phyloP scores from a whole-genome alignment of 345 rosid species.

The Populus alba region DNA sequence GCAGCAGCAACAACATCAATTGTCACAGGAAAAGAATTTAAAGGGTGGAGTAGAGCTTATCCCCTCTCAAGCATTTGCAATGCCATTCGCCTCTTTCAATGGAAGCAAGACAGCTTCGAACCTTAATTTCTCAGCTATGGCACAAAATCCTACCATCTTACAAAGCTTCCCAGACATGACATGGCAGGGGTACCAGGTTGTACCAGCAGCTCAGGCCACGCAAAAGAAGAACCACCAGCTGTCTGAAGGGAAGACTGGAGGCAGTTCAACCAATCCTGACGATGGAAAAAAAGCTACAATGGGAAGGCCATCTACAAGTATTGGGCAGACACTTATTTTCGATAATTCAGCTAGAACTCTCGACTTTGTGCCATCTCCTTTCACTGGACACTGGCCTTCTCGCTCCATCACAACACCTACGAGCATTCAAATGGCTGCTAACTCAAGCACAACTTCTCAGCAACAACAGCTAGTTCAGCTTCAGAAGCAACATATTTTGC shows the following conservation, averaged over 20 bases:
- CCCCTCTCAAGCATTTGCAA: conserved; percentile 36
- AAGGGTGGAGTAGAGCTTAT: conserved; percentile 36
- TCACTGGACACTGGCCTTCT: conserved; percentile 44
- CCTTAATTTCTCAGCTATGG: conserved; percentile 47
- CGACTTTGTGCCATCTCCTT: conserved; percentile 41
- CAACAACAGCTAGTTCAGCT: conserved; percentile 32
- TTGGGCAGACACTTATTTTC: conserved; percentile 46
- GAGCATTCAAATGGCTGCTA: background rate
- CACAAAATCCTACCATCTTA: conserved; percentile 28
- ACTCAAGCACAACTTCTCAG: conserved; percentile 19
- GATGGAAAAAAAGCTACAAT: conserved; percentile 33
- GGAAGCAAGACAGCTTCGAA: conserved; percentile 38
- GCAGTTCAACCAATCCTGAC: conserved; percentile 27
- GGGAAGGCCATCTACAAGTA: conserved; percentile 32
- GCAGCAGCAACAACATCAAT: conserved; percentile 15
- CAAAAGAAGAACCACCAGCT: conserved; percentile 41
- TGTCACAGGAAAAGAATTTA: conserved; percentile 22
- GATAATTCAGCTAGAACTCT: conserved; percentile 50
- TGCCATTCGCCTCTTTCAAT: conserved; percentile 45
- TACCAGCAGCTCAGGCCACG: conserved; percentile 29
- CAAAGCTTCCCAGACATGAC: conserved; percentile 32
- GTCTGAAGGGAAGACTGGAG: conserved; percentile 41
- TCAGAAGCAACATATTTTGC: conserved; percentile 35
- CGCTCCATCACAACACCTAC: conserved; percentile 8
- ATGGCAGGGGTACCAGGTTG: conserved; percentile 38